Conservation (phyloP, 1,139 yeast species). For the Sugiyamaella neomexicana region DNA sequence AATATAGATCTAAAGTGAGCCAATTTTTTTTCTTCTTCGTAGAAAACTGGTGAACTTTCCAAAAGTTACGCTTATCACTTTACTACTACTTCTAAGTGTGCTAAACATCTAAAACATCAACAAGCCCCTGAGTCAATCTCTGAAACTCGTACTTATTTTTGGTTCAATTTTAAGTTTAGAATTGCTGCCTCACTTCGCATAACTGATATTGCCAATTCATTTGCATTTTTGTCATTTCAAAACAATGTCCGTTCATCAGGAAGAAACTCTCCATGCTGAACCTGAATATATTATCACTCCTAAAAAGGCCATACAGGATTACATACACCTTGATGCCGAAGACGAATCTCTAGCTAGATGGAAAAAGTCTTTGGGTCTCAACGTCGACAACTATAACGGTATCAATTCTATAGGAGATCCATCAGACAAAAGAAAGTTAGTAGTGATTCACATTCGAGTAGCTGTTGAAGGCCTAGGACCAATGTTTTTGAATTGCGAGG, state of each 20-base stretch:
- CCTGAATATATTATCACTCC: conserved; percentile 67
- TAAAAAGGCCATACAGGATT: conserved; percentile 84
- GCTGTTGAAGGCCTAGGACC: conserved; percentile 58
- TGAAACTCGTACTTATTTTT: too few relatives aligned
- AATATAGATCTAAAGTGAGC: too few relatives aligned
- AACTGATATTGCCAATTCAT: neutral
- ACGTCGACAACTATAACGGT: conserved; percentile 30
- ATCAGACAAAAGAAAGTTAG: conserved; percentile 75
- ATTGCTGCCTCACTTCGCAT: neutral
- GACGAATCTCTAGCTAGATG: conserved; percentile 90
- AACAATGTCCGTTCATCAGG: conserved; percentile 13
- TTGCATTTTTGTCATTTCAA: too few relatives aligned
- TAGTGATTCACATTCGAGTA: conserved; percentile 73
- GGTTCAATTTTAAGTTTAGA: too few relatives aligned
- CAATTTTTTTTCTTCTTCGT: too few relatives aligned
- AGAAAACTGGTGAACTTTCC: too few relatives aligned
- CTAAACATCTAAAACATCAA: too few relatives aligned
- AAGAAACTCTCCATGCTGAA: conserved; percentile 19
- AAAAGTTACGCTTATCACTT: too few relatives aligned
- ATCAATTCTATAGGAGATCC: conserved; percentile 48
- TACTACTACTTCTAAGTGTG: too few relatives aligned
- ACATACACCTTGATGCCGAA: conserved; percentile 76
- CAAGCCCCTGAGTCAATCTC: too few relatives aligned
- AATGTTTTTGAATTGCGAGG: conserved; percentile 56
- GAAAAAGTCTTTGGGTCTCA: conserved; percentile 85